Base-by-base conservation (phyloP, 495 filamentous ascomycete genomes). In the Mycothermus thermophilus region DNA sequence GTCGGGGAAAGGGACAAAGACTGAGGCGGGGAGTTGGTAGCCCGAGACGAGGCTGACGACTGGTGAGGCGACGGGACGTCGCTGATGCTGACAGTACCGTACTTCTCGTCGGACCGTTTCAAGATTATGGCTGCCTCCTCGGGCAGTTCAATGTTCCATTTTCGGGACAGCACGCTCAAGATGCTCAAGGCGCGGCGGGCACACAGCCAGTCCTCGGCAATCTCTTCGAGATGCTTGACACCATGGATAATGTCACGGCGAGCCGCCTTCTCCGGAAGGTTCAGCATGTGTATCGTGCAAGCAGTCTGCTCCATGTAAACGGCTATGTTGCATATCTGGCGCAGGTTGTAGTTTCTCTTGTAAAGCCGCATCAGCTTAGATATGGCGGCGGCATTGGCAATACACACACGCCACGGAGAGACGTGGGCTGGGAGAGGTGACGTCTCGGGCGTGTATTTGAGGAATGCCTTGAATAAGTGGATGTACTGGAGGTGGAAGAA, bases 401-500 rank as follows among this genome's bases (percentile, higher is more conserved):
- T 86, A 61, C 90, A 93, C 27, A 90, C 71, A 47, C 84, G 83
- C 22, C 92, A 75, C 10, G 92, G 88, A 7, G 87, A 94, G 17
- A 94, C 83, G 55, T 93, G 80, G 6, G 77, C 54, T 5, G 92
- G 86, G 1, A 95, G 69, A 0, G 90, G 84, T 4, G 87, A 90
- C 5, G 71, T 78, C 13, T 71, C 56, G 35, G 75, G 80, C 8
- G 74, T 80, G 52, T 94, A 95, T 55, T 87, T 92, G 23, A 97
- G 69, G 54, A 97, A 97, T 1, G 90, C 88, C 4, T 90, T 83
- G 62, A 93, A 97, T 7, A 96, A 76, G 46, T 97, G 92, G 41
- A 97, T 95, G 50, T 88, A 90, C 24, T 95, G 80, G 2, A 94
- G 70, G 47, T 96, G 87, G 54, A 85, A 92, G 57, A 96, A 88